Base-by-base conservation (phyloP, 1,139 yeast species). In the Nakaseomyces sp. region DNA sequence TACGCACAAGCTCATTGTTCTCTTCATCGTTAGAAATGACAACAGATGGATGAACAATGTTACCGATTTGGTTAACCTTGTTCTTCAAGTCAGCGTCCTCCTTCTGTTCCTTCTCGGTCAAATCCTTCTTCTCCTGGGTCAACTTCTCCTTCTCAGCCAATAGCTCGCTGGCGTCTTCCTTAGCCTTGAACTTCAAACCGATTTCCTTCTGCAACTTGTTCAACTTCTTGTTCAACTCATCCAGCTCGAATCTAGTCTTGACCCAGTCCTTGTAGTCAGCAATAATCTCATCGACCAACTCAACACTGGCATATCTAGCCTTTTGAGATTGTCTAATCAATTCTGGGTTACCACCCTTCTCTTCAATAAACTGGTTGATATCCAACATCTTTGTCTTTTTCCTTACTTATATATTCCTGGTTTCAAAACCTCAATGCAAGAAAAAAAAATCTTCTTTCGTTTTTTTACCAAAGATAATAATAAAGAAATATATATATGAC, bases 261-360 rank as follows among this genome's bases (percentile, higher is more conserved):
- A 91, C 86, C 98, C 98, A 91, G 49, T 77, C 79, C 69, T 85
- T 86, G 75, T 91, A 91, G 55, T 81, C 95, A 51, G 71, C 73
- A 64, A 93, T 85, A 63, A 91, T 88, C 69, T 91, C 96, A 63
- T 91, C 99, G 41, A 91, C 97, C 45, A 91, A 64, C 67, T 91
- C 98, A 43, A 88, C 97, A 28, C 93, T 72, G 56, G 79, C 97
- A 49, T 95, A 95, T 73, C 99, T 86, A 53, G 94, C 95, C 67
- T 72, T 78, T 68, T 91, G 98, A 31, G 97, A 88, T 57, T 72
- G 79, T 64, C 83, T 83, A 62, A 91, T 87, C 50, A 72, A 71
- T 55, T 88, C 93, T 37, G 98, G 96, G 66, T 88, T 78, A 54
- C 97, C 98, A 49, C 98, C 98, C 69, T 87, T 88, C 64, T 91